Evolutionary conservation across 164 flowering plant species (phyloP).

Genomic region (Warburgia ugandensis): DNA sequence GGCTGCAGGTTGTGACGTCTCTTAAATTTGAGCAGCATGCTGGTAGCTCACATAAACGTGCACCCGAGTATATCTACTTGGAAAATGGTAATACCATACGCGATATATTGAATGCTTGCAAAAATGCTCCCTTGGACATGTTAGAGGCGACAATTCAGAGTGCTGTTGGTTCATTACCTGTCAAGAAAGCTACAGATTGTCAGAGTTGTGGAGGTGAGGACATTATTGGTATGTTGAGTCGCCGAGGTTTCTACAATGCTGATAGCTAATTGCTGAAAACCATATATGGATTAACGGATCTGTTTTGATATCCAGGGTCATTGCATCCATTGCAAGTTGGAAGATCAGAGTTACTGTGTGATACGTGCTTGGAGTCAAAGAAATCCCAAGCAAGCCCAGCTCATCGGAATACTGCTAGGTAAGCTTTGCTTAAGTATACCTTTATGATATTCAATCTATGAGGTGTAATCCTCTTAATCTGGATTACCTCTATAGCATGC

Average conservation of each 20-base stretch:
- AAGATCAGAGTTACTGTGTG: constrained; percentile 23
- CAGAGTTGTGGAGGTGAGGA: constrained; percentile 45
- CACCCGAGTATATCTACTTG: constrained; percentile 58
- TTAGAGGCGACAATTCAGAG: constrained; percentile 35
- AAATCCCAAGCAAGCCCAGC: constrained; percentile 16
- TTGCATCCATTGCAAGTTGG: neutral
- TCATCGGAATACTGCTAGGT: constrained; percentile 19
- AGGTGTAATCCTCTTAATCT: too few species aligned
- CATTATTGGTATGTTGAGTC: neutral
- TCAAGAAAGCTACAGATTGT: constrained; percentile 23
- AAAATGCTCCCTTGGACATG: constrained; percentile 27
- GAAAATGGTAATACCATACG: constrained; percentile 66
- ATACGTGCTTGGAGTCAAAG: constrained; percentile 28
- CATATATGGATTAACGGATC: neutral
- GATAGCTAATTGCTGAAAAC: neutral
- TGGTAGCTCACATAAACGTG: constrained; percentile 58
- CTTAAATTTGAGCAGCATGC: constrained; percentile 70
- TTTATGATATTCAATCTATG: neutral
- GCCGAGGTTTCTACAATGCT: neutral
- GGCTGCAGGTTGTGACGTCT: constrained; percentile 52
- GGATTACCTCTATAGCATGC: too few species aligned
- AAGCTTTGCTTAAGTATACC: constrained; percentile 30
- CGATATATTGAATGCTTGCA: constrained; percentile 56
- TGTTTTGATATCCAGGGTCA: neutral
- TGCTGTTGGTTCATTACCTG: constrained; percentile 26